Evolutionary conservation across 2,329 filamentous ascomycete genomes (phyloP).

Genomic region (Fusarium euwallaceae): DNA sequence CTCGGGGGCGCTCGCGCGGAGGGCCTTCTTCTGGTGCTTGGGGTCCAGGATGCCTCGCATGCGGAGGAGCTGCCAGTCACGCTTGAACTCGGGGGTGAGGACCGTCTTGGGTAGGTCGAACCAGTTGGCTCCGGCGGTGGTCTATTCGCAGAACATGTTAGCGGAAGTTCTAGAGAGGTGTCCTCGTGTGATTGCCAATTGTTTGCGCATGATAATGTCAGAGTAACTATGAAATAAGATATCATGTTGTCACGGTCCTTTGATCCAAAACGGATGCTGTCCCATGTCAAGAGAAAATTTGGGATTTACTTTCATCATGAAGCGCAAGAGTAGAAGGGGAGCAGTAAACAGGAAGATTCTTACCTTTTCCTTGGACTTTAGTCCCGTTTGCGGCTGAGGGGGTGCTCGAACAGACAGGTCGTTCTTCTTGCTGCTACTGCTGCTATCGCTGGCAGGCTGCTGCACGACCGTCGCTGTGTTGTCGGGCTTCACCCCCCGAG

Average conservation of each 20-base stretch:
- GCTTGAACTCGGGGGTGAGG: conserved; percentile 85
- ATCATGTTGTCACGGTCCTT: conserved; percentile 72
- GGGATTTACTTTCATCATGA: conserved; percentile 58
- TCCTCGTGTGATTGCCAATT: neutral
- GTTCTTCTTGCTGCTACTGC: conserved; percentile 35
- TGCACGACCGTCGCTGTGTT: conserved; percentile 21
- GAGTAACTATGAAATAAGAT: conserved; percentile 79
- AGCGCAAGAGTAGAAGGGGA: neutral
- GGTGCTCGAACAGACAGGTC: conserved; percentile 46
- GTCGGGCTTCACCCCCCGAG: conserved; percentile 33
- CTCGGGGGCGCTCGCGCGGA: conserved; percentile 75
- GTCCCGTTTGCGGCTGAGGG: conserved; percentile 37
- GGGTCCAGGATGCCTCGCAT: conserved; percentile 92
- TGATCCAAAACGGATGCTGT: conserved; percentile 58
- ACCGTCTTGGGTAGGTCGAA: conserved; percentile 89
- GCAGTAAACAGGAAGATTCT: conserved; percentile 1
- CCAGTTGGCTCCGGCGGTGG: conserved; percentile 84
- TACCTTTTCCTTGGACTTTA: conserved; percentile 48
- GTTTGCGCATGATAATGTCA: conserved; percentile 59
- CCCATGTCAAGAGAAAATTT: conserved; percentile 54
- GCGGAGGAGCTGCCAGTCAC: conserved; percentile 88
- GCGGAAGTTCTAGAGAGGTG: conserved; percentile 8
- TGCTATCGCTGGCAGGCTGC: conserved; percentile 31
- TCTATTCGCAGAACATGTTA: conserved; percentile 45
- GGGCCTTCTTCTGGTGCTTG: conserved; percentile 93